Evolutionary conservation across 305 asterid genomes (phyloP), one percentile per base, ranked within the genome.

Genomic region (Rubia occidens): DNA sequence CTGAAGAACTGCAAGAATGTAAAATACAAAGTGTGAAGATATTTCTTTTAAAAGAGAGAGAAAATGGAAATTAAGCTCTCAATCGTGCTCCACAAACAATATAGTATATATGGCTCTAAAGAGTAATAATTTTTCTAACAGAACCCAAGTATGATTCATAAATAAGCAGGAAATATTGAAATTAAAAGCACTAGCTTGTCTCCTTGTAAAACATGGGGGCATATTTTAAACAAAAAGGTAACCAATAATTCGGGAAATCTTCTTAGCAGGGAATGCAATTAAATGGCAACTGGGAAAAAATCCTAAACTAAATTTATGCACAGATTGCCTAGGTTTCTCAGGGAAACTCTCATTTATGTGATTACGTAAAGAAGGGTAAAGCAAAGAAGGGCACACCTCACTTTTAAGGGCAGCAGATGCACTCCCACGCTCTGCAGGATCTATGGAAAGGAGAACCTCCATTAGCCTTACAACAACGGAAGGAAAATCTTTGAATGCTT

Each of bases 401-500:
- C 85, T 84, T 63, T 80, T 76, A 69, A 93, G 95, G 71, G 96
- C 96, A 74, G 29, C 60, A 59, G 86, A 83, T 45, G 97, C 97
- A 78, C 89, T 82, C 73, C 92, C 90, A 63, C 98, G 85, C 76
- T 78, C 80, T 18, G 80, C 75, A 80, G 97, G 97, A 72, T 88
- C 96, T 64, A 90, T 84, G 29, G 90, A 87, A 81, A 93, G 98
- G 78, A 93, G 83, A 51, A 80, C 81, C 76, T 88, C 95, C 82
- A 90, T 78, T 61, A 93, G 85, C 79, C 78, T 74, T 62, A 86
- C 69, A 70, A 90, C 90, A 77, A 80, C 80, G 51, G 79, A 76
- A 39, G 96, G 91, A 74, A 91, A 79, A 79, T 88, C 92, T 83
- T 80, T 90, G 61, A 85, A 88, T n/a, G 87, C 78, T 71, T 93